A percentile compares a stretch with the other conserved stretches of the same genome.
These are phyloP conservation scores for Diutina neorugosa DNA, from an alignment of 1,139 yeast species.

Conservation along the genomic window DNA sequence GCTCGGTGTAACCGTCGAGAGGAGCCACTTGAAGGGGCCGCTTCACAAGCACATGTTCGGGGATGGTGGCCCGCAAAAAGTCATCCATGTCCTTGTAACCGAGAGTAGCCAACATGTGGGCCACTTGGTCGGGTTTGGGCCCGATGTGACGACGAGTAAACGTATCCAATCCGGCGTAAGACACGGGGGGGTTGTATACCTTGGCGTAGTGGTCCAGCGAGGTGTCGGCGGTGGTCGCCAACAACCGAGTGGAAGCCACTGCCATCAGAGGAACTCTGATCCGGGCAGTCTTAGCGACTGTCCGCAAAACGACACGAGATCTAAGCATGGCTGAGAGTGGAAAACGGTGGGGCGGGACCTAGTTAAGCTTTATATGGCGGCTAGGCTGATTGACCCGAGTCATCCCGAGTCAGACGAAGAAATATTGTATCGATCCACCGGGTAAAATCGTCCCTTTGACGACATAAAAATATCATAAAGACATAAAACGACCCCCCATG, in stretches of 20 bases:
- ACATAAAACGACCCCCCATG: too few relatives aligned
- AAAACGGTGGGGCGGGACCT: not conserved
- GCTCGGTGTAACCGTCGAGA: slow-evolving; percentile 63
- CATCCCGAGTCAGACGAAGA: not conserved
- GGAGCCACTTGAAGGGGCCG: slow-evolving; percentile 57
- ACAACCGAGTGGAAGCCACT: not conserved
- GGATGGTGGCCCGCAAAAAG: slow-evolving; percentile 65
- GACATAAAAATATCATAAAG: too few relatives aligned
- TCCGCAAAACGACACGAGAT: slow-evolving; percentile 2
- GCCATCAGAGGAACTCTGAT: not conserved
- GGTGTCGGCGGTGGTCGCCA: slow-evolving; percentile 17
- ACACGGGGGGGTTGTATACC: slow-evolving; percentile 20
- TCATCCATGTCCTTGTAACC: slow-evolving; percentile 59
- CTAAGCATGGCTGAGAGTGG: not conserved
- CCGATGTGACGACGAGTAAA: slow-evolving; percentile 90
- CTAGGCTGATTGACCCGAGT: not conserved
- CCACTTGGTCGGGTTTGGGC: slow-evolving; percentile 54
- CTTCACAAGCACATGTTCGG: slow-evolving; percentile 58
- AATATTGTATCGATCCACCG: too few relatives aligned
- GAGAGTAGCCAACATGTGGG: slow-evolving; percentile 49
- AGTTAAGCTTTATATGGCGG: not conserved
- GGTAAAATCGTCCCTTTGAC: too few relatives aligned
- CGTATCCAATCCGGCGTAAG: slow-evolving; percentile 49
- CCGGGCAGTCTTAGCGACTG: not conserved
- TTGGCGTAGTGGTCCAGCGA: slow-evolving; percentile 30